Evolutionary conservation across 495 filamentous ascomycete genomes (phyloP).

Genomic region (Cairneyella variabilis): DNA sequence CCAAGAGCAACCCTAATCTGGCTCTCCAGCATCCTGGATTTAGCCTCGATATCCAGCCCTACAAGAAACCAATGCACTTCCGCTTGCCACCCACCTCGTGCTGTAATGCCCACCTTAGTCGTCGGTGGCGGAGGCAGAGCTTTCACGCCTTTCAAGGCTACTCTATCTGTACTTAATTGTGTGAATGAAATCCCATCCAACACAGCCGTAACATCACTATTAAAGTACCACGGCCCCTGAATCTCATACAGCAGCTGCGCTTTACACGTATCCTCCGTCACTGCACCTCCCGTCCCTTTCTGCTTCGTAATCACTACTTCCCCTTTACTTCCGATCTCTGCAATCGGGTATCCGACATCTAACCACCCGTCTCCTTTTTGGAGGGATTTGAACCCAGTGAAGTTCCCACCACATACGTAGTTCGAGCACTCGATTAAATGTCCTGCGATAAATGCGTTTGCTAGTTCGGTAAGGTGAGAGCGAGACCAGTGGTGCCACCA

Average conservation of each 20-base stretch:
- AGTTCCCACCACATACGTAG: slow-evolving; percentile 56
- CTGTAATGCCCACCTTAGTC: slow-evolving; percentile 16
- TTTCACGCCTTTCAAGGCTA: slow-evolving; percentile 39
- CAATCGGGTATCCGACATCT: slow-evolving; percentile 55
- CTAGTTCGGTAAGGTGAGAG: no score
- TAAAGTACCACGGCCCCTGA: slow-evolving; percentile 55
- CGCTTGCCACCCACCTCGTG: slow-evolving; percentile 18
- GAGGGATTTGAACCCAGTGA: slow-evolving; percentile 51
- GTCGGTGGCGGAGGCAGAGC: slow-evolving; percentile 40
- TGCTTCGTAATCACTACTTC: slow-evolving; percentile 34
- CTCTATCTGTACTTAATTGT: slow-evolving; percentile 38
- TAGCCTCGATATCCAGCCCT: slow-evolving; percentile 26
- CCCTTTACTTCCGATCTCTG: slow-evolving; percentile 49
- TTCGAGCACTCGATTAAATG: slow-evolving; percentile 55
- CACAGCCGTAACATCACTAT: slow-evolving; percentile 52
- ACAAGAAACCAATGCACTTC: slow-evolving; percentile 21
- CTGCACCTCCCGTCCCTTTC: slow-evolving; percentile 18
- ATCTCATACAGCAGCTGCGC: slow-evolving; percentile 60
- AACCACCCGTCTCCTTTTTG: slow-evolving; percentile 12
- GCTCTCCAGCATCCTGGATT: slow-evolving; percentile 13
- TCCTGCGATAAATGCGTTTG: no score
- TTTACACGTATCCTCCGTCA: slow-evolving; percentile 47
- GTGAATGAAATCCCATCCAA: slow-evolving; percentile 45
- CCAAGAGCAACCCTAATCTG: slow-evolving; percentile 16
- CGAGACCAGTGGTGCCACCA: slow-evolving; percentile 44